These are phyloP conservation scores for Jimgerdemannia flammicorona DNA, from an alignment of 192 early-diverging fungal genomes.

Conservation along the genomic window DNA sequence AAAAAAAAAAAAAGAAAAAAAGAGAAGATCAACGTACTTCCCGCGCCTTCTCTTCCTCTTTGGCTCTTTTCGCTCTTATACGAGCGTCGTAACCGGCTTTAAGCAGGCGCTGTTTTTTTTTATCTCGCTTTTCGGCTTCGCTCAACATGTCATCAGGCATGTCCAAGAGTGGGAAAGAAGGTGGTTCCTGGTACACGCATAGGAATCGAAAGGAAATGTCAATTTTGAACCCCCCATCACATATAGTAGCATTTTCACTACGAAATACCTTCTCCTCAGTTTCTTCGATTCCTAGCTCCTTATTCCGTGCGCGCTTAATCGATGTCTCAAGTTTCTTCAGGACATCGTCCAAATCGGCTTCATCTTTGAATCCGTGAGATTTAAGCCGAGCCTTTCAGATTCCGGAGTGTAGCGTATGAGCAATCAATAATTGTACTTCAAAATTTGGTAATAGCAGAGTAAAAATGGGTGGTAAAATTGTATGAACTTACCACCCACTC, in stretches of 20 bases:
- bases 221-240: no score
- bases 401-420: no score
- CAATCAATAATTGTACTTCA: no score
- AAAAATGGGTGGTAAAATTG: background rate
- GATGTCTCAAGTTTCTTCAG: slow-evolving; percentile 66
- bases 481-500: slow-evolving; percentile 44
- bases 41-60: slow-evolving; percentile 62
- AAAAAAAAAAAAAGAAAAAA: background rate
- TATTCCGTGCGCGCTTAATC: slow-evolving; percentile 71
- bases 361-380: slow-evolving; percentile 58
- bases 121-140: slow-evolving; percentile 77
- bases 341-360: slow-evolving; percentile 68
- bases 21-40: slow-evolving; percentile 36
- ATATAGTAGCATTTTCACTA: background rate
- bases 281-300: slow-evolving; percentile 77
- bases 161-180: slow-evolving; percentile 70
- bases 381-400: slow-evolving; percentile 43
- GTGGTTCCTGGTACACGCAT: slow-evolving; percentile 37
- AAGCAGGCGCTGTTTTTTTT: slow-evolving; percentile 76
- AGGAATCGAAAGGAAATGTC: no score
- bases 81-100: slow-evolving; percentile 77
- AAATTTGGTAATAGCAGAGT: background rate
- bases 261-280: slow-evolving; percentile 57
- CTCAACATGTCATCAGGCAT: slow-evolving; percentile 78
- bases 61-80: slow-evolving; percentile 65